phyloP scores from a whole-genome alignment of 257 asterid genomes.

The Nicotiana obtusifolia region DNA sequence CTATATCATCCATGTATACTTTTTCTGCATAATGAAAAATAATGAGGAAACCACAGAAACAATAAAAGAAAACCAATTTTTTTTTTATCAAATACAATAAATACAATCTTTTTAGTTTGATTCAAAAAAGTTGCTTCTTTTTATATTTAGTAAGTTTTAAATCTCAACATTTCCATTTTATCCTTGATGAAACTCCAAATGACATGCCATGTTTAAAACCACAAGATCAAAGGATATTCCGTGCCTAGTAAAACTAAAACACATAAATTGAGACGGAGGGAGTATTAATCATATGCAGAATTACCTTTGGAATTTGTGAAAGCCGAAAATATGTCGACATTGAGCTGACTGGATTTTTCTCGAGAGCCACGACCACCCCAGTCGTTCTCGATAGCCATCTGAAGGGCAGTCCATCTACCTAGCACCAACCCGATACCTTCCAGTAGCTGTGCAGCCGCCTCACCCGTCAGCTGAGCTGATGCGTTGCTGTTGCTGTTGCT shows the following conservation, averaged over 20 bases:
- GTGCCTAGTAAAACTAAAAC: not conserved
- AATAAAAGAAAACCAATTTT: not conserved
- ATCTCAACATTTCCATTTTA: not conserved
- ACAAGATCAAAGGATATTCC: not conserved
- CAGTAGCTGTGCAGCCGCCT: constrained; percentile 46
- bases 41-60: not conserved
- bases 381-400: constrained; percentile 60
- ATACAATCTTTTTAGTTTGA: not conserved
- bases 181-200: not conserved
- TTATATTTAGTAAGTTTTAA: not conserved
- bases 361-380: constrained; percentile 68
- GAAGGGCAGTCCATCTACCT: constrained; percentile 64
- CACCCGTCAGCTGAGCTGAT: constrained; percentile 36
- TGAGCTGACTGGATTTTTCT: constrained; percentile 43
- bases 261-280: not conserved
- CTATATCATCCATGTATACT: constrained; percentile 63
- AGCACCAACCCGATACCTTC: constrained; percentile 50
- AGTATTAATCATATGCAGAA: not conserved
- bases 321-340: constrained; percentile 25
- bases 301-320: constrained; percentile 57
- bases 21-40: constrained; percentile 25
- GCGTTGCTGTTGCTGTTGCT: not conserved
- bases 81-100: not conserved
- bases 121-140: not conserved
- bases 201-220: not conserved